Percentiles rank a stretch among this genome's conserved stretches.
Conservation (phyloP, 495 filamentous ascomycete genomes). For the Tirmania nivea region DNA sequence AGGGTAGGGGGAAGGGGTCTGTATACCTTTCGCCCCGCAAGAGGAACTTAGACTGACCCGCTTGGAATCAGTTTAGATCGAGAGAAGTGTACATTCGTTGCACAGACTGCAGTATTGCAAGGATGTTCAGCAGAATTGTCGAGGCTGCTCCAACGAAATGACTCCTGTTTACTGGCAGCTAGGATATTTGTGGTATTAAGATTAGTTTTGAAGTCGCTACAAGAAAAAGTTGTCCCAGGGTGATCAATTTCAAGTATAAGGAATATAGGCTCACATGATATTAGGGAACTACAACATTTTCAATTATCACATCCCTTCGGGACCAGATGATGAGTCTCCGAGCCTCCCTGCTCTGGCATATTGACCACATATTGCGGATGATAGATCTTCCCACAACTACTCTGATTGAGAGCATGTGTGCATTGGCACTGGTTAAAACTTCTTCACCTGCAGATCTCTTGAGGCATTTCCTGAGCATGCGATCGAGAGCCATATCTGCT, state of each 20-base stretch:
- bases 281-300: constrained; percentile 6
- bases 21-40: constrained; percentile 21
- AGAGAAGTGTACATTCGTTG: constrained; percentile 33
- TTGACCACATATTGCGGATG: constrained; percentile 42
- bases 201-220: constrained; percentile 44
- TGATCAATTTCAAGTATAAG: too few species aligned
- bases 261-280: neutral
- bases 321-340: constrained; percentile 39
- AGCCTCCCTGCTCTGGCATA: constrained; percentile 36
- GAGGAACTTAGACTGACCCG: neutral
- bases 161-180: constrained; percentile 43
- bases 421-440: constrained; percentile 64
- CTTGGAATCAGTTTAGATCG: constrained; percentile 24
- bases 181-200: constrained; percentile 65
- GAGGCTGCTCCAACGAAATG: constrained; percentile 34
- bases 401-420: constrained; percentile 50
- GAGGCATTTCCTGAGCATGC: constrained; percentile 55
- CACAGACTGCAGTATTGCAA: constrained; percentile 40
- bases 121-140: constrained; percentile 33
- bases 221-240: constrained; percentile 22
- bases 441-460: constrained; percentile 64
- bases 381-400: constrained; percentile 22
- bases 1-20: constrained; percentile 28
- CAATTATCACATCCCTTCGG: constrained; percentile 38
- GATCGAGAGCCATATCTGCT: constrained; percentile 38